A percentile compares a stretch with the other conserved stretches of the same genome.
These are phyloP conservation scores for Debaryomyces tyrocola DNA, from an alignment of 805 yeast species.

Conservation along the genomic window DNA sequence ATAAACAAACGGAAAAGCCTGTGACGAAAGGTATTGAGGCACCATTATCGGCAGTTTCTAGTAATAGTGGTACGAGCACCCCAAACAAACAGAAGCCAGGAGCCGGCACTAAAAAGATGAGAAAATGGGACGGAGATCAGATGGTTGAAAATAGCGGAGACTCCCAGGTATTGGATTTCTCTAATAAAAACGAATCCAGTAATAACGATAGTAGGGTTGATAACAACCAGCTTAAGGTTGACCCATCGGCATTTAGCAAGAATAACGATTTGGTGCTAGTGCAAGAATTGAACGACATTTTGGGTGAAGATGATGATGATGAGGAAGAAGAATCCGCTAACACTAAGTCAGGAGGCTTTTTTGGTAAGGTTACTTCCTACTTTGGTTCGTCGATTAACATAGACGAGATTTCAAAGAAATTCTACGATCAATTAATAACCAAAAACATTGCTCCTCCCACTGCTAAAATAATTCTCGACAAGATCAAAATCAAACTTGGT, in stretches of 20 bases:
- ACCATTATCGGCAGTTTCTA: not conserved
- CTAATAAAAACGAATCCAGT: constrained; percentile 13
- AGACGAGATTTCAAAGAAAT: constrained; percentile 58
- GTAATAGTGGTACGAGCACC: not conserved
- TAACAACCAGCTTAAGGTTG: constrained; percentile 16
- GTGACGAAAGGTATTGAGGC: not conserved
- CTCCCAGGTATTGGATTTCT: constrained; percentile 30
- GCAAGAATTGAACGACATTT: constrained; percentile 39
- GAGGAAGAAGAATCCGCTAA: constrained; percentile 16
- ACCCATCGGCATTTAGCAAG: constrained; percentile 33
- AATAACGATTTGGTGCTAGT: constrained; percentile 42
- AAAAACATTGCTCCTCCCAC: constrained; percentile 93
- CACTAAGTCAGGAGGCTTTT: constrained; percentile 20
- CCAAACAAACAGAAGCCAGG: constrained; percentile 4
- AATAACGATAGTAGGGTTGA: constrained; percentile 3
- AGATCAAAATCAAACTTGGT: constrained; percentile 71
- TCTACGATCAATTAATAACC: constrained; percentile 74
- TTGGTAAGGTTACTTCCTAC: constrained; percentile 35
- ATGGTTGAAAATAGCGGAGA: constrained; percentile 27
- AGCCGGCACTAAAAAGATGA: constrained; percentile 33
- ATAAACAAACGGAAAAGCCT: constrained; percentile 15
- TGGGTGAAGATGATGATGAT: constrained; percentile 32
- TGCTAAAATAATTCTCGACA: constrained; percentile 67
- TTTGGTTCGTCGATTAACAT: constrained; percentile 48
- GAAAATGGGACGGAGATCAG: constrained; percentile 44